phyloP scores from a whole-genome alignment of 192 early-diverging fungal species.

The Rhizophagus sp. region DNA sequence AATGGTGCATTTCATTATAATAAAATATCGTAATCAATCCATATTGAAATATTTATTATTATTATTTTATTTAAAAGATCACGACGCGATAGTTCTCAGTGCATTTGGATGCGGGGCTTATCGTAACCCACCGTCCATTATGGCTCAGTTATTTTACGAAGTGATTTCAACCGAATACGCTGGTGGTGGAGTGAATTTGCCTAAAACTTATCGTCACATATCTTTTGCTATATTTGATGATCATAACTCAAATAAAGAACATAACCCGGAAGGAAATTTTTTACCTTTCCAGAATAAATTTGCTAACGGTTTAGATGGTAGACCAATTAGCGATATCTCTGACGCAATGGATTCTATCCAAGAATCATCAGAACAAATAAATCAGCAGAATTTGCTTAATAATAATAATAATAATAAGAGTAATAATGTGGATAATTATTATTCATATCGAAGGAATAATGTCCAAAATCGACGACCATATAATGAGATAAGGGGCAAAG shows the following conservation, averaged over 20 bases:
- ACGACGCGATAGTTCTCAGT: slow-evolving; percentile 45
- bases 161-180: slow-evolving; percentile 42
- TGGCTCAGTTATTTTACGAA: slow-evolving; percentile 44
- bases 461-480: neutral
- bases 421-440: no score
- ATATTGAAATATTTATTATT: neutral
- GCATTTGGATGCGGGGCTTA: slow-evolving; percentile 48
- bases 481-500: neutral
- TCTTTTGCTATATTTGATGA: slow-evolving; percentile 21
- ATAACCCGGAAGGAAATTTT: slow-evolving; percentile 9
- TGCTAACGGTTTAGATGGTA: neutral
- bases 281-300: slow-evolving; percentile 11
- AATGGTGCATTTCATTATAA: slow-evolving; percentile 34
- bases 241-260: neutral
- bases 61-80: slow-evolving; percentile 29
- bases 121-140: slow-evolving; percentile 41
- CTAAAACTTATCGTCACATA: slow-evolving; percentile 27
- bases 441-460: no score
- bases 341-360: neutral
- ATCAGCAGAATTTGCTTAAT: neutral
- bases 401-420: neutral
- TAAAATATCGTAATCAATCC: neutral
- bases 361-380: neutral
- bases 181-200: slow-evolving; percentile 32
- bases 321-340: neutral